phyloP scores from a whole-genome alignment of 192 early-diverging fungal genomes.

The Podila epicladia region DNA sequence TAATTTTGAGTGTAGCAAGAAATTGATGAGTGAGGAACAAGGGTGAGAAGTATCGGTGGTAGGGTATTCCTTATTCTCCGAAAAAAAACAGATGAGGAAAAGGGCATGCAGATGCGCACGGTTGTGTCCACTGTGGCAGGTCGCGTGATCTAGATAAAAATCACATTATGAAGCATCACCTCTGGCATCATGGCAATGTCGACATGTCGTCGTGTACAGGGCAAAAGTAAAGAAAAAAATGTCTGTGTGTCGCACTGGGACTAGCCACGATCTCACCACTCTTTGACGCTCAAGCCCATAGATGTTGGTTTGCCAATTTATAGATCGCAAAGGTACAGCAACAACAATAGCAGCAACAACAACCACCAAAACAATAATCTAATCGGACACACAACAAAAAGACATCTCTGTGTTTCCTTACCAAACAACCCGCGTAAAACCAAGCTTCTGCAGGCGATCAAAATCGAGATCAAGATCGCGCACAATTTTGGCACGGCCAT shows the following conservation, averaged over 20 bases:
- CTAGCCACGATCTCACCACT: slow-evolving; percentile 1
- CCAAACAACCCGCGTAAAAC: slow-evolving; percentile 72
- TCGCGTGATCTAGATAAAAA: too few species aligned
- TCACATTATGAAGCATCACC: too few species aligned
- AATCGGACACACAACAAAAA: not conserved
- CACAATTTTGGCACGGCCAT: slow-evolving; percentile 75
- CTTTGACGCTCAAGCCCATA: too few species aligned
- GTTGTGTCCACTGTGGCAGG: too few species aligned
- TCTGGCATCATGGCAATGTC: too few species aligned
- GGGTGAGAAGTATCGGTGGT: too few species aligned
- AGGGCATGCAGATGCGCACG: too few species aligned
- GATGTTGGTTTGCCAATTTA: too few species aligned
- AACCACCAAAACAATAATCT: not conserved
- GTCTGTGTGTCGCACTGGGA: not conserved
- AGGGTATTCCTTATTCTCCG: too few species aligned
- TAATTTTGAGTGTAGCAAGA: slow-evolving; percentile 24
- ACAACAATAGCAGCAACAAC: slow-evolving; percentile 6
- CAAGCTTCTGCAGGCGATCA: slow-evolving; percentile 62
- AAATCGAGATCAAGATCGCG: slow-evolving; percentile 80
- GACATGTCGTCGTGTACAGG: not conserved
- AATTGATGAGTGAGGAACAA: not conserved
- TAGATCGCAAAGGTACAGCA: not conserved
- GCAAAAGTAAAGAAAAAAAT: not conserved
- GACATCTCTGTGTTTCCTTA: slow-evolving; percentile 26
- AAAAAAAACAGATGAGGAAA: not conserved